Evolutionary conservation across 257 asterid genomes (phyloP).

Genomic region (Verbascum thapsus): DNA sequence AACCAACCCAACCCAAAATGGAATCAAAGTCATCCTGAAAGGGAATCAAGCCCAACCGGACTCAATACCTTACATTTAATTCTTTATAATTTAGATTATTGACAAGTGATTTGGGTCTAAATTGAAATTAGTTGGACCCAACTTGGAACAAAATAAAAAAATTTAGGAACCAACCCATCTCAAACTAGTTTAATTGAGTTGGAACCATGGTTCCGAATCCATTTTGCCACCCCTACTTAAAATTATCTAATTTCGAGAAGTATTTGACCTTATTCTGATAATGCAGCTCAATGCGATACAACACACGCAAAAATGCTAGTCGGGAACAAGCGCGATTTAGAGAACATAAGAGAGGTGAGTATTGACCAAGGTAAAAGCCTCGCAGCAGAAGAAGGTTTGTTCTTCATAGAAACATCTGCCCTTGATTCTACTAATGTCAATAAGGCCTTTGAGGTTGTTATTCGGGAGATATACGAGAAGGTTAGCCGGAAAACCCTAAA

Average conservation of each 20-base stretch:
- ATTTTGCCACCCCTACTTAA: too few relatives aligned
- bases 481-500: conserved; percentile 62
- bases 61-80: too few relatives aligned
- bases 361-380: conserved; percentile 63
- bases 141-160: too few relatives aligned
- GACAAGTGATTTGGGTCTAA: too few relatives aligned
- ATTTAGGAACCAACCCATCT: too few relatives aligned
- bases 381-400: conserved; percentile 74
- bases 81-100: too few relatives aligned
- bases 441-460: conserved; percentile 69
- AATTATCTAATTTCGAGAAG: not conserved
- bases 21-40: too few relatives aligned
- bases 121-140: too few relatives aligned
- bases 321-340: conserved; percentile 81
- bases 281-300: conserved; percentile 74
- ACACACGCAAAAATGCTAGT: conserved; percentile 66
- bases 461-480: conserved; percentile 65
- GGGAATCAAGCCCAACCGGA: too few relatives aligned
- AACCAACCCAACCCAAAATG: too few relatives aligned
- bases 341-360: conserved; percentile 65
- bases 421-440: conserved; percentile 68
- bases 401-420: conserved; percentile 81
- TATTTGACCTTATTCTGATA: not conserved
- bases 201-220: too few relatives aligned
- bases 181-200: too few relatives aligned